Conservation (phyloP, 176 grass and related monocot genomes). For the Dendrocalamus sinicus region DNA sequence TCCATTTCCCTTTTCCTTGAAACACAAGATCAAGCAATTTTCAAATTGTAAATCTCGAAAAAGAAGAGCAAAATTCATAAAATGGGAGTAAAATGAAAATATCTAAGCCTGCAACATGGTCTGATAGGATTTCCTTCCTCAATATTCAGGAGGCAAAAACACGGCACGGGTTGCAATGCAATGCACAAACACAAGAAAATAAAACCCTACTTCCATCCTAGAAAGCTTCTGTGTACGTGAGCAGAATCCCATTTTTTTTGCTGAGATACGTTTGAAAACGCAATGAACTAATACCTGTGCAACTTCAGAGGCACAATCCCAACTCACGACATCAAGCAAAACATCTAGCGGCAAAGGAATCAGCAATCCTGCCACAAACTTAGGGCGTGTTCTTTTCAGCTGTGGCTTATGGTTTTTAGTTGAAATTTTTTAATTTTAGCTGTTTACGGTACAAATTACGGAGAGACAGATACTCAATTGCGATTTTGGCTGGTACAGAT, state of each 20-base stretch:
- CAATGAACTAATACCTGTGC: not conserved
- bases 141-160: not conserved
- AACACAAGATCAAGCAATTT: not conserved
- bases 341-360: not conserved
- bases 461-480: too few relatives aligned
- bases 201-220: not conserved
- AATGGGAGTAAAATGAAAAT: constrained; percentile 13
- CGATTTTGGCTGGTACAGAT: too few relatives aligned
- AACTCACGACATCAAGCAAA: not conserved
- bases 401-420: too few relatives aligned
- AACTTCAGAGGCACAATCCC: constrained; percentile 4
- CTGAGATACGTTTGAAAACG: not conserved
- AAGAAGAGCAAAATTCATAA: not conserved
- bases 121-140: not conserved
- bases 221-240: too few relatives aligned
- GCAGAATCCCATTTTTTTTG: not conserved
- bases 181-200: not conserved
- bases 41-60: not conserved
- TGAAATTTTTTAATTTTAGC: too few relatives aligned
- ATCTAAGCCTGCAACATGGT: not conserved
- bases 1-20: not conserved
- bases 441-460: too few relatives aligned
- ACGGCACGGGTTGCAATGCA: not conserved
- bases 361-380: not conserved
- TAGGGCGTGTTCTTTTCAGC: not conserved